A percentile compares a stretch with the other conserved stretches of the same genome.
These are phyloP conservation scores for Chlorencoelia australis DNA, from an alignment of 2,329 filamentous ascomycete genomes.

Conservation along the genomic window DNA sequence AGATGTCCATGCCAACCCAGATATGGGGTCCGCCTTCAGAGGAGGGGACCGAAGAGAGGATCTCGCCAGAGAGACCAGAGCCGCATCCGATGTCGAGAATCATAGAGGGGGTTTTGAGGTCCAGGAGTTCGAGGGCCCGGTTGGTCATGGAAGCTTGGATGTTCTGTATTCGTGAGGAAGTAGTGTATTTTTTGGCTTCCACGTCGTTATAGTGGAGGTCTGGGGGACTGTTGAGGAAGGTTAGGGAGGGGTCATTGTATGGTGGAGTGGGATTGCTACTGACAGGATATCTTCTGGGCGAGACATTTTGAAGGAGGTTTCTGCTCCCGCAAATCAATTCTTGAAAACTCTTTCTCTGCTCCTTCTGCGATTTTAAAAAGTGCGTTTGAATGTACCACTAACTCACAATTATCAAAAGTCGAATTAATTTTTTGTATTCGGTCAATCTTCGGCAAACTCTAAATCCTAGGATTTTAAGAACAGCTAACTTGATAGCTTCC, in stretches of 20 bases:
- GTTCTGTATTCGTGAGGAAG: conserved; percentile 85
- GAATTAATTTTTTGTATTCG: too few relatives aligned
- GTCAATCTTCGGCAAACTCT: too few relatives aligned
- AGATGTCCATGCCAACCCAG: conserved; percentile 97
- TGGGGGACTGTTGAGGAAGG: conserved; percentile 55
- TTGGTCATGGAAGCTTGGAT: conserved; percentile 94
- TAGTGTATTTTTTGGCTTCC: conserved; percentile 96
- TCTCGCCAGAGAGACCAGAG: conserved; percentile 87
- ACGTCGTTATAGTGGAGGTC: conserved; percentile 96
- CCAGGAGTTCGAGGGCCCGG: conserved; percentile 83
- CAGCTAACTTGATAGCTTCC: conserved; percentile 1
- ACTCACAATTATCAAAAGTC: too few relatives aligned
- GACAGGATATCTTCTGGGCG: conserved; percentile 93
- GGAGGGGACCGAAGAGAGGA: conserved; percentile 61
- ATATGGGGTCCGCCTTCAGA: conserved; percentile 76
- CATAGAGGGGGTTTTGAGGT: conserved; percentile 67
- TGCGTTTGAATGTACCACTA: too few relatives aligned
- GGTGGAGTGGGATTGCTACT: conserved; percentile 23
- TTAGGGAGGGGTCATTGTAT: conserved; percentile 14
- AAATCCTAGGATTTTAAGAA: conserved; percentile 2
- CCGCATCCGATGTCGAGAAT: conserved; percentile 97
- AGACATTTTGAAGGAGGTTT: conserved; percentile 65
- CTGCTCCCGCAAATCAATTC: too few relatives aligned
- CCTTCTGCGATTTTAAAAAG: too few relatives aligned
- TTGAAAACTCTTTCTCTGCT: conserved; percentile 10